Conservation (phyloP, 163 green algal genomes). For the Volvox carteri region DNA sequence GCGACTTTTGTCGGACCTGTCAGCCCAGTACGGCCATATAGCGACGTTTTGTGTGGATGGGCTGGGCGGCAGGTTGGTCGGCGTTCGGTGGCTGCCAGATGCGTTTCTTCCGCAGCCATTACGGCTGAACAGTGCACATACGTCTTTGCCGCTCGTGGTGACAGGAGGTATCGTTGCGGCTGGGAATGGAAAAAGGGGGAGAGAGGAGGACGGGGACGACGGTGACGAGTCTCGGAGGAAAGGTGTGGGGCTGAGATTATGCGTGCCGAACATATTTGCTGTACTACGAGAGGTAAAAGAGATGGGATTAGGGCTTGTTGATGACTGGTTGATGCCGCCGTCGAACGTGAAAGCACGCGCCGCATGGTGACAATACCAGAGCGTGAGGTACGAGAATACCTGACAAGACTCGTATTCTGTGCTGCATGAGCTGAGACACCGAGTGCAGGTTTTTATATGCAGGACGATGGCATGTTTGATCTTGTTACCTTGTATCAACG, state of each 20-base stretch:
- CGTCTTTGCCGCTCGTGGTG: constrained; percentile 38
- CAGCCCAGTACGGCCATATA: constrained; percentile 70
- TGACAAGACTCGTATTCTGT: too few species aligned
- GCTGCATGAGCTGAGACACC: too few species aligned
- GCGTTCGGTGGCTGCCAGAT: constrained; percentile 77
- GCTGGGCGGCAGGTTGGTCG: constrained; percentile 70
- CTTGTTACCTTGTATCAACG: too few species aligned
- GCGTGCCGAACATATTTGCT: constrained; percentile 44
- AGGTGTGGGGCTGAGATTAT: background rate
- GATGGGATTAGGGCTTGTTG: constrained; percentile 36
- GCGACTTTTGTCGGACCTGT: constrained; percentile 64
- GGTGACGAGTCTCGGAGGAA: background rate
- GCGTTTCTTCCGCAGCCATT: constrained; percentile 68
- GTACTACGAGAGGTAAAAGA: constrained; percentile 33
- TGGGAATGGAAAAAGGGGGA: background rate
- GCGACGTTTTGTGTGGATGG: constrained; percentile 78
- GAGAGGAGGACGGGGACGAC: background rate
- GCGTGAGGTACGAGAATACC: too few species aligned
- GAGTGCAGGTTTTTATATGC: too few species aligned
- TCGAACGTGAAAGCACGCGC: constrained; percentile 4
- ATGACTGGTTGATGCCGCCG: constrained; percentile 41
- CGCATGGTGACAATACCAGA: background rate
- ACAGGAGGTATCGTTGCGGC: background rate
- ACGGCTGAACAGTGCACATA: constrained; percentile 55
- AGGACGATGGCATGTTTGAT: too few species aligned